These are phyloP conservation scores for Leccinum solheimii DNA, from an alignment of 1,284 basidiomycete genomes.

Conservation along the genomic window DNA sequence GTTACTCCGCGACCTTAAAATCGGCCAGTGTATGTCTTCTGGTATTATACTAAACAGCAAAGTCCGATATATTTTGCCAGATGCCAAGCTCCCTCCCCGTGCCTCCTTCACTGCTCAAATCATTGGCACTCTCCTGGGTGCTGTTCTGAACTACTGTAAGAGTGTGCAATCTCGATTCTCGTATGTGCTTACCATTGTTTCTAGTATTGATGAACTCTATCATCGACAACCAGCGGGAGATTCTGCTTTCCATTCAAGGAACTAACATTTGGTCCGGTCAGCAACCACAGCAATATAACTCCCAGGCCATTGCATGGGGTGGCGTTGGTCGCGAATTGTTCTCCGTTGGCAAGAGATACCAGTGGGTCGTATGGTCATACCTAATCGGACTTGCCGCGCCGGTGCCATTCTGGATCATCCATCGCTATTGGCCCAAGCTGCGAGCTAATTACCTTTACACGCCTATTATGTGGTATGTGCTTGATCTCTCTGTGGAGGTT, in stretches of 20 bases:
- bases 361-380: constrained; percentile 56
- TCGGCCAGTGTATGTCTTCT: constrained; percentile 51
- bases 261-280: constrained; percentile 66
- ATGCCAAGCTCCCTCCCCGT: constrained; percentile 68
- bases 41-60: constrained; percentile 4
- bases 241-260: constrained; percentile 49
- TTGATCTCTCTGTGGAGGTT: not conserved
- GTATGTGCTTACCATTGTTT: not conserved
- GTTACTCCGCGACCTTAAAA: constrained; percentile 56
- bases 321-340: constrained; percentile 61
- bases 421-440: constrained; percentile 44
- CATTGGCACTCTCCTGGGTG: constrained; percentile 47
- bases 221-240: constrained; percentile 52
- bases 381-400: constrained; percentile 57
- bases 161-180: not conserved
- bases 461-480: constrained; percentile 43
- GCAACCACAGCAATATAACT: constrained; percentile 59
- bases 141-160: constrained; percentile 53
- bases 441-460: constrained; percentile 46
- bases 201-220: constrained; percentile 58
- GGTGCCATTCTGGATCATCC: constrained; percentile 55
- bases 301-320: constrained; percentile 66
- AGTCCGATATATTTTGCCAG: constrained; percentile 13
- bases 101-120: constrained; percentile 66
- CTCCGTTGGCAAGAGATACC: constrained; percentile 51